Base-by-base conservation (phyloP, 768 basidiomycete genomes). In the Boletus coccyginus region DNA sequence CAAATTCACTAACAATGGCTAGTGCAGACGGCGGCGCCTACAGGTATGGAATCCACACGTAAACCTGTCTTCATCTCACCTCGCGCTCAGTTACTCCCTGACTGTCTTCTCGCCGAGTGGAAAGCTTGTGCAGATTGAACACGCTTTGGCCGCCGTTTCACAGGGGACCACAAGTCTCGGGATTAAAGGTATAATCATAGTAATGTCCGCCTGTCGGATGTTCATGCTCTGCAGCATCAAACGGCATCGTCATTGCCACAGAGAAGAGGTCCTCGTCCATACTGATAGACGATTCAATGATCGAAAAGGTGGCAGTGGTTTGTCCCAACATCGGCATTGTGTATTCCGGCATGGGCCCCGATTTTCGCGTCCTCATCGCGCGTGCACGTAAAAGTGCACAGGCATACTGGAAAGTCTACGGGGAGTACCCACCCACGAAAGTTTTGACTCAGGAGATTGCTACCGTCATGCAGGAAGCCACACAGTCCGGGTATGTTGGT, bases 251-350 rank as follows among this genome's bases (percentile, higher is more conserved):
- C 61, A 93, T 99, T 64, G 96, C 97, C 40, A 98, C 97, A 7
- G 97, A 98, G 79, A 99, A 99, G 87, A 98, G 98, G 79, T 85
- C 94, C 12, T 93, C 96, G 19, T 99, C 97, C 12, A 88, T 98
- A 68, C 83, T 99, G 64, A 92, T 99, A 61, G 97, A 99, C 78
- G 93, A 98, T 74, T 92, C 92, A 32, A 92, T 96, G 81, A 84
- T 99, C 65, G 97, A 99, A 73, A 98, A 97, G 76, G 94, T 97
- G 59, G 92, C 94, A 2, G 82, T 96, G 50, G 88, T 99, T 61
- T 98, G 96, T 73, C 97, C 97, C 36, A 98, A 98, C 74, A 98
- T 99, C 66, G 97, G 97, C 50, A 92, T 99, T 63, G 97, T 99
- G 46, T 99, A 99, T 78, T 96, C 94, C 35, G 97, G 97, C 36